These are phyloP conservation scores for Talaromyces verruculosus DNA, from an alignment of 2,329 filamentous ascomycete species.

Conservation along the genomic window DNA sequence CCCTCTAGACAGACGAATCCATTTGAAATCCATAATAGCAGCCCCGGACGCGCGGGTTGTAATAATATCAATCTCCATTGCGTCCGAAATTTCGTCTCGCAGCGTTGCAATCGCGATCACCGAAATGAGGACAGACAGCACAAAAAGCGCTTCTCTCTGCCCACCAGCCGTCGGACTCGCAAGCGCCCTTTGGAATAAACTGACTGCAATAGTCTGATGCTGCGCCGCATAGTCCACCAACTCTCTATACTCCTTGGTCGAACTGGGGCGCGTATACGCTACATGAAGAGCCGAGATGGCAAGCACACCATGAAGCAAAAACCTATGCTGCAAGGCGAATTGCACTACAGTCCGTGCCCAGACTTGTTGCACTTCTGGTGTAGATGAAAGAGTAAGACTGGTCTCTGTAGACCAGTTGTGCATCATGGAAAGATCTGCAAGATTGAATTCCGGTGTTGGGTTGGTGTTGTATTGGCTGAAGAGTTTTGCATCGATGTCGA, in stretches of 20 bases:
- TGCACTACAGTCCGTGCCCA: conserved; percentile 30
- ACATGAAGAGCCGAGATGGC: conserved; percentile 31
- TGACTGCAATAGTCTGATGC: conserved; percentile 18
- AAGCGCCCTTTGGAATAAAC: conserved; percentile 18
- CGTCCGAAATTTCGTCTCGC: conserved; percentile 12
- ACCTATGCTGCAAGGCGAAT: conserved; percentile 30
- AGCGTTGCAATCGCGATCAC: conserved; percentile 8
- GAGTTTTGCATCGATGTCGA: background rate
- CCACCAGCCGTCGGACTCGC: background rate
- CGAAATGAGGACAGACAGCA: conserved; percentile 14
- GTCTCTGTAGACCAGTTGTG: conserved; percentile 38
- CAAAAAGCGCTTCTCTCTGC: conserved; percentile 20
- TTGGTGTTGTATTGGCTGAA: conserved; percentile 6
- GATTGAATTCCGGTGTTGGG: conserved; percentile 15
- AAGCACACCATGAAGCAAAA: conserved; percentile 32
- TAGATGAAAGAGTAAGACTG: conserved; percentile 20
- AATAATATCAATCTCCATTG: conserved; percentile 4
- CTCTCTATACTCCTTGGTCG: background rate
- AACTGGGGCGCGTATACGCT: conserved; percentile 5
- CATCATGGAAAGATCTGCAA: conserved; percentile 39
- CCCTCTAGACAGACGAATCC: conserved; percentile 20
- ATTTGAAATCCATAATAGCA: conserved; percentile 19
- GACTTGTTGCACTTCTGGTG: conserved; percentile 23
- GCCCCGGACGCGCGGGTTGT: background rate
- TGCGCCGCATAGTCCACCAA: conserved; percentile 16